Base-by-base conservation (phyloP, 257 asterid species). In the Perilla frutescens region DNA sequence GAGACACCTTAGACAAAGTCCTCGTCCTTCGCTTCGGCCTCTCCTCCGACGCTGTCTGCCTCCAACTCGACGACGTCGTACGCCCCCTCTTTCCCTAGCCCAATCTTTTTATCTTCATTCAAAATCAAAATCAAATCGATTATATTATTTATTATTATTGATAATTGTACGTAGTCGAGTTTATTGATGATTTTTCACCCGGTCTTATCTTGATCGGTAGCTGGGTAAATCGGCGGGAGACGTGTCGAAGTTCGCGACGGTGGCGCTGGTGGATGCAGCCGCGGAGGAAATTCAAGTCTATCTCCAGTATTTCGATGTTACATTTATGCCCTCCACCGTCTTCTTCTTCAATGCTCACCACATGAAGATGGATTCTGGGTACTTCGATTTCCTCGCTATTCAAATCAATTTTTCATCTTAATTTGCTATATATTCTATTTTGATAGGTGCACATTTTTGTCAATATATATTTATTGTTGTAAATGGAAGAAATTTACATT, bases 341-440 rank as follows among this genome's bases (percentile, higher is more conserved):
- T 94, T 91, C 88, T 94, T 91, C 97, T 94, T 94, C 76, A 94
- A 91, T 64, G 98, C 98, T 72, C 96, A 93, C 76, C 98, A 93
- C 68, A 91, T 93, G 98, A 93, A 93, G 87, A 91, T 93, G 92
- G 97, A 93, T 80, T 93, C 89, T 7, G 96, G 96, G 98, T 93
- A 83, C 39, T 9, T 5, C 54, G 4, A 63, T 8, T 71, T 75
- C 61, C 3, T 7, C 36, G 47, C 26, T 10, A 2, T 62, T 49
- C 31, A 6, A 2, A 50, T 68, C 20, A 3, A 1, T 36, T 4
- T 20, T 67, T 63, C 41, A 7, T 47, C 65, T 65, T 53, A 1
- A 74, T 56, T 69, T 55, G 29, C n/a, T 34, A 34, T 45, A 45
- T 45, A 14, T 41, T 41, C 68, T 40, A 13, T 34, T 60, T 55